phyloP scores from a whole-genome alignment of 1,139 yeast genomes.

The Kodamaea suecica region DNA sequence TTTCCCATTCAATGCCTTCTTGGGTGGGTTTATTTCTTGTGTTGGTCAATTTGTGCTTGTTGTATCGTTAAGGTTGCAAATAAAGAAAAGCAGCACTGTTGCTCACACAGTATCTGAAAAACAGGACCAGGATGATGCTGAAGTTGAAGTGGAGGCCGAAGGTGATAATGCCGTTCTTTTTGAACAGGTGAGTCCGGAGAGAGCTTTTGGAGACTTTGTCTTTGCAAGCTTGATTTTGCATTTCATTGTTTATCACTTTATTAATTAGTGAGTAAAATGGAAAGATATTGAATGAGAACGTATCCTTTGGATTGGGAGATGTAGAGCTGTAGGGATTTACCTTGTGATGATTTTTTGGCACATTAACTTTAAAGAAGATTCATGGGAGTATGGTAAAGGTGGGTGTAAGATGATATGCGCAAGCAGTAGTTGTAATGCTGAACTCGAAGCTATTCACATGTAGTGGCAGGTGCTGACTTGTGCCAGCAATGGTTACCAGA shows the following conservation, averaged over 20 bases:
- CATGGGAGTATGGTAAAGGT: too few species aligned
- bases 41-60: constrained; percentile 95
- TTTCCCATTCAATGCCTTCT: constrained; percentile 94
- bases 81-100: constrained; percentile 15
- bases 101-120: constrained; percentile 6
- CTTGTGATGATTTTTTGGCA: too few species aligned
- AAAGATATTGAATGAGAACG: too few species aligned
- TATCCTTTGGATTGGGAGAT: too few species aligned
- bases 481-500: too few species aligned
- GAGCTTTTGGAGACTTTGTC: constrained; percentile 86
- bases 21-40: constrained; percentile 88
- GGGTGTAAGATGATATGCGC: too few species aligned
- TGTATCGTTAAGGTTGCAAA: constrained; percentile 74
- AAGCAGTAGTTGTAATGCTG: too few species aligned
- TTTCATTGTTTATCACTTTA: constrained; percentile 86
- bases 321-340: too few species aligned
- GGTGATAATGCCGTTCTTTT: constrained; percentile 30
- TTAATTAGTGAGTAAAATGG: constrained; percentile 56
- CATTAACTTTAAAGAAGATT: too few species aligned
- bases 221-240: constrained; percentile 87
- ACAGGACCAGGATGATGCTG: constrained; percentile 9
- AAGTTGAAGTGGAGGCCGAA: constrained; percentile 13
- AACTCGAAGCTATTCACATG: too few species aligned
- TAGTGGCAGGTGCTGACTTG: too few species aligned
- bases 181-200: constrained; percentile 60